Base-by-base conservation (phyloP, 2,329 filamentous ascomycete species). In the Hymenoscyphus fraxineus region DNA sequence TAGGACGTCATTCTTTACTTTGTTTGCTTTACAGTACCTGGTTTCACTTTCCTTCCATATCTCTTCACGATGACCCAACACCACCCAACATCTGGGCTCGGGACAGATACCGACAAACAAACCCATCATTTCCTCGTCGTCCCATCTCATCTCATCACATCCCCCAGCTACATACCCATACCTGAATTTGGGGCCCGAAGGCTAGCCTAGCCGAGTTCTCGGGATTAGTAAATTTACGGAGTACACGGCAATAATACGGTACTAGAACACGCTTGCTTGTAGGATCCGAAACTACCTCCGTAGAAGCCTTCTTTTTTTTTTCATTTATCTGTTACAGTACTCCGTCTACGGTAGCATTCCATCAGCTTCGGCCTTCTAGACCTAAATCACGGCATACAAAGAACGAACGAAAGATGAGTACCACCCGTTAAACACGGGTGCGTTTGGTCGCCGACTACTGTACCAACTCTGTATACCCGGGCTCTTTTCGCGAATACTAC, bases 1-100 rank as follows among this genome's bases (percentile, higher is more conserved):
- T 54, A 19, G 13, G 22, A 54, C 47, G 47, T 54, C 47, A 54
- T 54, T 27, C 19, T 12, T 27, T 51, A 10, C 35, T 35, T 35
- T 35, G 35, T 35, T 35, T 35, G 35, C 35, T 54, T 27, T 54
- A 27, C 2, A 3, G 27, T 27, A 22, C 19, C 47, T 54, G 47
- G 47, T 22, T 44, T 54, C 12, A 10, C 19, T 54, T 54, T 54
- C 22, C 3, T 54, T 13, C 15, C 41, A 19, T 51, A 10, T 51
- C 41, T 47, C 44, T 51, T 27, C 3, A 3, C 27, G 27, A 27
- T 59, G 58, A 59, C n/a, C n/a, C n/a, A n/a, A n/a, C n/a, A n/a
- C n/a, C n/a, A 59, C 44, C 58, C 58, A 59, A 44, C 58, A 31
- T 59, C 2, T 59, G 39, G 58, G 58, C 2, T 59, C 58, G 58